Percentiles rank a stretch among this genome's conserved stretches.
Conservation (phyloP, 2,329 filamentous ascomycete species). For the Calonectria ilicicola region DNA sequence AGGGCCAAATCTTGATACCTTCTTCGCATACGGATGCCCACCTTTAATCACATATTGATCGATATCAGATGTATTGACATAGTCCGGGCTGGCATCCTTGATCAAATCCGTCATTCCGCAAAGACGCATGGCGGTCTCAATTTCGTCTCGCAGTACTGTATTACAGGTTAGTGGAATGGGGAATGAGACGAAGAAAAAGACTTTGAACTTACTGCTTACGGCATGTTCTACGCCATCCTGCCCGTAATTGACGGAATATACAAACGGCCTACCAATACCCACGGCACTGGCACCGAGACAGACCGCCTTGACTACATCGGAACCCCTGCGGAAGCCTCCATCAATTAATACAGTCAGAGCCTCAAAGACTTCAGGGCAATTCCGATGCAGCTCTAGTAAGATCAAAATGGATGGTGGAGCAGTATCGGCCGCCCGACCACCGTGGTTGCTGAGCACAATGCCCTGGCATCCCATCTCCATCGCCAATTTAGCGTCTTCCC, state of each 20-base stretch:
- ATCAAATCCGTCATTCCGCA: constrained; percentile 25
- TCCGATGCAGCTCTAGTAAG: constrained; percentile 72
- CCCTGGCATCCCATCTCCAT: constrained; percentile 72
- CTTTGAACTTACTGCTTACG: constrained; percentile 60
- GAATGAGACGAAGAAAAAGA: not conserved
- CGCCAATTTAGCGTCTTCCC: constrained; percentile 71
- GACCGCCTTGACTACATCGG: constrained; percentile 75
- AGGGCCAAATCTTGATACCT: not conserved
- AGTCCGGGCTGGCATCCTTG: constrained; percentile 15
- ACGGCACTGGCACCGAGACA: constrained; percentile 74
- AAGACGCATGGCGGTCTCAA: constrained; percentile 75
- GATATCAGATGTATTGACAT: constrained; percentile 12
- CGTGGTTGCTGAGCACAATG: constrained; percentile 79
- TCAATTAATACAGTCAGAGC: constrained; percentile 73
- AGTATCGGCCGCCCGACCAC: constrained; percentile 67
- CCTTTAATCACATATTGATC: constrained; percentile 8
- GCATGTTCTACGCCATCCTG: constrained; percentile 66
- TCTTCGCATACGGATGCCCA: constrained; percentile 15
- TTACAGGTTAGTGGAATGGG: not conserved
- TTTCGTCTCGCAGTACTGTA: constrained; percentile 64
- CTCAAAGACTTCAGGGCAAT: constrained; percentile 70
- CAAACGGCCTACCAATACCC: constrained; percentile 70
- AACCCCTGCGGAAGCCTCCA: constrained; percentile 73
- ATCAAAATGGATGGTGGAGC: constrained; percentile 67
- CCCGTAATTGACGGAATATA: constrained; percentile 73